These are phyloP conservation scores for Termitomyces sp. DNA, from an alignment of 768 basidiomycete genomes.

Conservation along the genomic window DNA sequence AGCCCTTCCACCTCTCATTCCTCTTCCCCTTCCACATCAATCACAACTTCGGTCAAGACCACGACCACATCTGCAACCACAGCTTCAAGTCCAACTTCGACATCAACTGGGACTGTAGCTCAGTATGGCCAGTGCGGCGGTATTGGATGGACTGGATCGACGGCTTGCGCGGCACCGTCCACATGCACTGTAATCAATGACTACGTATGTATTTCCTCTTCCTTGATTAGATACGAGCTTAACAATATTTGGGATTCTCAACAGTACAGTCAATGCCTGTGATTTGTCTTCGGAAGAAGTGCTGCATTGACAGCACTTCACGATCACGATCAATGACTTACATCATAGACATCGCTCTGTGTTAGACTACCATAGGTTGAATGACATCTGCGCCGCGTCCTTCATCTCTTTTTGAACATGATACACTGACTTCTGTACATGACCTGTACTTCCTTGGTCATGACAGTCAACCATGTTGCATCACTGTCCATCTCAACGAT, in stretches of 20 bases:
- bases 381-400: background rate
- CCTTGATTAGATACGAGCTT: background rate
- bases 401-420: background rate
- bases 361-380: background rate
- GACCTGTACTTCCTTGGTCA: background rate
- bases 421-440: background rate
- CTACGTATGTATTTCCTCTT: conserved; percentile 24
- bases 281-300: background rate
- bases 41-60: background rate
- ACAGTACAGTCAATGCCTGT: conserved; percentile 27
- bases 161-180: conserved; percentile 31
- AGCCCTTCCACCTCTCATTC: conserved; percentile 9
- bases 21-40: background rate
- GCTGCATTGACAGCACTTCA: no score
- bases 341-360: background rate
- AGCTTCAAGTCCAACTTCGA: conserved; percentile 19
- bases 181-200: conserved; percentile 31
- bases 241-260: background rate
- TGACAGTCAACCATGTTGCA: background rate
- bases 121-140: conserved; percentile 46
- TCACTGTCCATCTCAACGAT: background rate
- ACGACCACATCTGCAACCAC: conserved; percentile 15
- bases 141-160: conserved; percentile 33
- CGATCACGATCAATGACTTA: no score
- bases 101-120: conserved; percentile 24